These are phyloP conservation scores for Rhododendron mucronatum DNA, from an alignment of 148 eudicot species.

Conservation along the genomic window DNA sequence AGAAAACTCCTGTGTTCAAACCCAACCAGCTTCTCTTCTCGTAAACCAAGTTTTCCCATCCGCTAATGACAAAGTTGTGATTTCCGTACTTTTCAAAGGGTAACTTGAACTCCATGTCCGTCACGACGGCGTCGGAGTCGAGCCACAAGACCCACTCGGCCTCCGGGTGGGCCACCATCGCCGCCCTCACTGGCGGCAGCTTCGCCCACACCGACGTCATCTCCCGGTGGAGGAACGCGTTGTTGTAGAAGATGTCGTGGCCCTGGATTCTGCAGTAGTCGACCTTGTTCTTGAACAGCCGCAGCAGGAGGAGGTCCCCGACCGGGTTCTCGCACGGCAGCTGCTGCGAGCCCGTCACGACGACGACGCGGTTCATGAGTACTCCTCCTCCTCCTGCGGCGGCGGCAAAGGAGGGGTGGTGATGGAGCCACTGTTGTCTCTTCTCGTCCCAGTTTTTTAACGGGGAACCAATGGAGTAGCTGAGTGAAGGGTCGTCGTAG, in stretches of 20 bases:
- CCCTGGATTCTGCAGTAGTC: constrained; percentile 42
- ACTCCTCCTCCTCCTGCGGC: neutral
- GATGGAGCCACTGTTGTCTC: constrained; percentile 32
- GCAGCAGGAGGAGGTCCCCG: constrained; percentile 32
- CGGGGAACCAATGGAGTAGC: constrained; percentile 25
- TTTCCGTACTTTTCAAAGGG: constrained; percentile 38
- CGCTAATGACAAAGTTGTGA: constrained; percentile 51
- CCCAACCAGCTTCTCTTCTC: constrained; percentile 9
- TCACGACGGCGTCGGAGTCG: constrained; percentile 66
- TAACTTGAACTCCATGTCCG: constrained; percentile 65
- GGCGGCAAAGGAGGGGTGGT: constrained; percentile 18
- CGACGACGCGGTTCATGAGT: constrained; percentile 13
- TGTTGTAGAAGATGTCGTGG: constrained; percentile 34
- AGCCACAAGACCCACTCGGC: constrained; percentile 86
- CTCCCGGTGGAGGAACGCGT: constrained; percentile 35
- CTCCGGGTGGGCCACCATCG: constrained; percentile 85
- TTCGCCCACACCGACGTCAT: constrained; percentile 65
- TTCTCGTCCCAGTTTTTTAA: constrained; percentile 34
- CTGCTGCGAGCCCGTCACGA: constrained; percentile 42
- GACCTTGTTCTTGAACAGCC: constrained; percentile 39
- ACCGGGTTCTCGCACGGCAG: constrained; percentile 24
- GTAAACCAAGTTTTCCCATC: constrained; percentile 48
- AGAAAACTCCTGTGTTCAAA: neutral
- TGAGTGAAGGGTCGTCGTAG: constrained; percentile 14
- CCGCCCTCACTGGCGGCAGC: constrained; percentile 56